Evolutionary conservation across 352 stramenopile species (phyloP).

Genomic region (Plasmopara halstedii): DNA sequence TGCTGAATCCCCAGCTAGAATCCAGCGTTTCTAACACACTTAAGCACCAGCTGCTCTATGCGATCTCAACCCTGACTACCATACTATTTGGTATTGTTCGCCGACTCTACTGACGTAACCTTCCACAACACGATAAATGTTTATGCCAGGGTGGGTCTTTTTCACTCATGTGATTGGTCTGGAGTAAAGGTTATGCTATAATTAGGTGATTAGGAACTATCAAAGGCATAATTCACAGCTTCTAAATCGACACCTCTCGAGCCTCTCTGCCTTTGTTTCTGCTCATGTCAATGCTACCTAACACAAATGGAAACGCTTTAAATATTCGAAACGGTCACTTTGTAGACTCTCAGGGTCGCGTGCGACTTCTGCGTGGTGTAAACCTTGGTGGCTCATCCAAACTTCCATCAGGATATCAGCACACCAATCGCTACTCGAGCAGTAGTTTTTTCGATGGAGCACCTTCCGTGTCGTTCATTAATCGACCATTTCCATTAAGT

Average conservation of each 20-base stretch:
- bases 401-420: slow-evolving; percentile 52
- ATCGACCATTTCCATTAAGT: slow-evolving; percentile 74
- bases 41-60: too few relatives aligned
- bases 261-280: slow-evolving; percentile 10
- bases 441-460: slow-evolving; percentile 48
- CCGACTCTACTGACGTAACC: too few relatives aligned
- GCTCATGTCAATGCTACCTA: slow-evolving; percentile 10
- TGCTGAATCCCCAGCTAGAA: too few relatives aligned
- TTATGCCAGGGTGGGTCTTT: too few relatives aligned
- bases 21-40: too few relatives aligned
- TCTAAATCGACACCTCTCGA: neutral
- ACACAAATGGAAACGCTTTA: slow-evolving; percentile 10
- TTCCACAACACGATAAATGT: too few relatives aligned
- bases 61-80: too few relatives aligned
- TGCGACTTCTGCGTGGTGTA: slow-evolving; percentile 73
- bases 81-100: too few relatives aligned
- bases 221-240: too few relatives aligned
- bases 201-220: too few relatives aligned
- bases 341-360: slow-evolving; percentile 66
- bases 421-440: slow-evolving; percentile 28
- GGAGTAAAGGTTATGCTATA: too few relatives aligned
- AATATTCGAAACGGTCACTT: slow-evolving; percentile 66
- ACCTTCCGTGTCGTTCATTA: slow-evolving; percentile 49
- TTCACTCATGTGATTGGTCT: too few relatives aligned
- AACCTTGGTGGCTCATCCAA: slow-evolving; percentile 88